Evolutionary conservation across 2,329 filamentous ascomycete species (phyloP), one percentile per base, ranked within the genome.

Genomic region (Phaeosphaeria sp.): DNA sequence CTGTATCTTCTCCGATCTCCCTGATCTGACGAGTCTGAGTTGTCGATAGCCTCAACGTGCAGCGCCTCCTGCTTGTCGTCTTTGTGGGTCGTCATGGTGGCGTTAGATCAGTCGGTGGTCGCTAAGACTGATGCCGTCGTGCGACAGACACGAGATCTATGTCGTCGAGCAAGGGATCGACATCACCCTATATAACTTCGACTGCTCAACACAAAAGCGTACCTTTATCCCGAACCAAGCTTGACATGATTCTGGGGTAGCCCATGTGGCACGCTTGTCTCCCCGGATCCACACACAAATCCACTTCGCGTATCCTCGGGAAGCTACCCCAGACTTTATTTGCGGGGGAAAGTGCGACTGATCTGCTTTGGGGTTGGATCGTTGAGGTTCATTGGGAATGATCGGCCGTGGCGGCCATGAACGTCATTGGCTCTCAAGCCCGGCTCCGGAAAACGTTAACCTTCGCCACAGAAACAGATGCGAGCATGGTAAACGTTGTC

Each of bases 371-470:
- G 54, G 64, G 36, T 49, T 61, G 55, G 52, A 33, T 17, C 24
- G 20, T 49, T 53, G 55, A 53, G 39, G 51, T 43, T 13, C 56
- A 39, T 53, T 51, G 56, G 58, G 53, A 52, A 49, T 50, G 47
- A 22, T 59, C 49, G 50, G 40, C 42, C 25, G 30, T 47, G 11
- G 46, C 9, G 56, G 43, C 53, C 49, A 36, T 47, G 15, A 39
- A 51, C 40, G 51, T 52, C 55, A 64, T 64, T 62, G 60, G 64
- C 30, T 24, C 21, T 13, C 24, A 47, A 47, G 49, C 45, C 47
- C 9, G 44, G 27, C 17, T 22, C 36, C 67, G 68, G 68, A 69
- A 63, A 69, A 71, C 22, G 40, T 63, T 64, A 67, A 51, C 66
- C 67, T 13, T 7, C 11, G 55, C 45, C 21, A 4, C 13, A 47